Evolutionary conservation across 441 rosid genomes (phyloP), one percentile per base, ranked within the genome.

Genomic region (Adansonia madagascariensis): DNA sequence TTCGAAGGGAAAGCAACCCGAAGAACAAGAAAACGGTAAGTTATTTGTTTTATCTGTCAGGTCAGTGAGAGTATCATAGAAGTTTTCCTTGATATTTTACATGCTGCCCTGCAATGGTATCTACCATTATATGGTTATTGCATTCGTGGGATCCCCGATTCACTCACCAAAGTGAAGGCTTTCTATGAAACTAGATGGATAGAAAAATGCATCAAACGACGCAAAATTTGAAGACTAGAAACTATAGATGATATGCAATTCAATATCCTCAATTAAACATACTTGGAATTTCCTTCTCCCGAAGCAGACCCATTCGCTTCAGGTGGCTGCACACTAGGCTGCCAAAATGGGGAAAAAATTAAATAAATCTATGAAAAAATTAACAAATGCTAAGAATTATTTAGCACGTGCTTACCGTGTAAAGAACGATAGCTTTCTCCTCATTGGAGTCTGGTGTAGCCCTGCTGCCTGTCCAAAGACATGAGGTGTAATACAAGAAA

Each of bases 391-490:
- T 50, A 71, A 49, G 78, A 17, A 7, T 55, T 35, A 77, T 69
- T 63, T 49, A 52, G 44, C 31, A 66, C 4, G 46, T 71, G 73
- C 80, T 80, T 53, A 96, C 99, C 82, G 88, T 85, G 87, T 91
- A 94, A 78, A 96, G 91, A 72, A 96, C 95, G 73, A 96, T 91
- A 73, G 99, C 98, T 88, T 90, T 94, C 85, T 93, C 96, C 73
- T 91, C 97, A 24, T 60, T 87, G 72, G 85, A 71, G 53, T 89
- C 87, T 71, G 81, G 76, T 56, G 85, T 46, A 73, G 86, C 78
- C 81, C 80, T 86, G 75, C 75, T 76, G 27, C 92, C 98, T 95
- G 91, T 80, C 73, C 53, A 85, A 80, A 86, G 65, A 49, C 66
- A 63, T 52, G 4, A 22, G 39, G 71, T 67, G 22, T 60, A 55